A percentile compares a stretch with the other conserved stretches of the same genome.
Evolutionary conservation across 1,284 basidiomycete species (phyloP).

Genomic region (Somion occarium): DNA sequence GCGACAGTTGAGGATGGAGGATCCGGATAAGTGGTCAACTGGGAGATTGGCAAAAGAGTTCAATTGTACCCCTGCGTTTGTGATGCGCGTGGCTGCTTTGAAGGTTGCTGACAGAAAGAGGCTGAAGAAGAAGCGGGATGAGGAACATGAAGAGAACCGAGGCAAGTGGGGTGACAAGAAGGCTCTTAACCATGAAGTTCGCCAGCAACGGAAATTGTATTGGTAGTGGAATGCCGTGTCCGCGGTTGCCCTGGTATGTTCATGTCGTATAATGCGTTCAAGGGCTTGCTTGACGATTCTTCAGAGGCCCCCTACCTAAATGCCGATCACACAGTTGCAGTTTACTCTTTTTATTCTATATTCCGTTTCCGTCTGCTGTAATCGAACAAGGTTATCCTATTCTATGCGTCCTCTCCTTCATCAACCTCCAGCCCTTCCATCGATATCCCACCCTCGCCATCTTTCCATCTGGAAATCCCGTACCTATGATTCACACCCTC

Average conservation of each 20-base stretch:
- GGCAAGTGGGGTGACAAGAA: conserved; percentile 34
- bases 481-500: conserved; percentile 84
- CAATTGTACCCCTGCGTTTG: conserved; percentile 31
- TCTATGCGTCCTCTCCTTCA: conserved; percentile 38
- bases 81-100: conserved; percentile 30
- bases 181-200: conserved; percentile 26
- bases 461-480: conserved; percentile 55
- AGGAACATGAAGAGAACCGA: conserved; percentile 26
- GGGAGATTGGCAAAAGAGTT: conserved; percentile 32
- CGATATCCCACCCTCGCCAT: conserved; percentile 11
- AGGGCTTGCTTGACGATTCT: no score
- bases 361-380: no score
- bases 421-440: conserved; percentile 30
- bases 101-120: conserved; percentile 19
- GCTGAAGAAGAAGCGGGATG: conserved; percentile 24
- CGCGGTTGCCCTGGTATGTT: not conserved
- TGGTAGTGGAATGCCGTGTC: conserved; percentile 24
- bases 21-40: conserved; percentile 31
- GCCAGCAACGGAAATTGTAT: conserved; percentile 31
- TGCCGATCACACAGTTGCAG: no score
- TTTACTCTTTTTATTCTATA: no score
- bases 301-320: no score
- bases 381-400: no score
- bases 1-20: conserved; percentile 42
- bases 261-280: no score